phyloP scores from a whole-genome alignment of 2,329 filamentous ascomycete species.

The Pyrenophora tritici-repentis region DNA sequence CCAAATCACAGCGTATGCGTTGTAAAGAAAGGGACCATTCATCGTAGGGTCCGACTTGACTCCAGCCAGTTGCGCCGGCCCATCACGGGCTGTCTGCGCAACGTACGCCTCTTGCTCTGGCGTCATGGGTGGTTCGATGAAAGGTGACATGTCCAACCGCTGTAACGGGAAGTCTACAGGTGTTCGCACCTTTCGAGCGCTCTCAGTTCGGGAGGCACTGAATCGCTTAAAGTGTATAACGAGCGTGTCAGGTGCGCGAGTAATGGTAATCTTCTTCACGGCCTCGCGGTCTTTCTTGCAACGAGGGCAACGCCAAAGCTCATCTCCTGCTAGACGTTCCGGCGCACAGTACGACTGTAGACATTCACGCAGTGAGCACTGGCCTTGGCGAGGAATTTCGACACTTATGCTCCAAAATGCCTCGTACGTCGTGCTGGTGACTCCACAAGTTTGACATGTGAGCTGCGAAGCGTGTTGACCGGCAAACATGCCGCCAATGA shows the following conservation, averaged over 20 bases:
- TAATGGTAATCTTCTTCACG: slow-evolving; percentile 73
- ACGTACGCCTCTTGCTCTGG: slow-evolving; percentile 48
- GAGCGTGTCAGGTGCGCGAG: slow-evolving; percentile 77
- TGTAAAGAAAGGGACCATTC: slow-evolving; percentile 71
- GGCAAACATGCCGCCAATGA: slow-evolving; percentile 79
- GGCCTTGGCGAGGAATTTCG: slow-evolving; percentile 67
- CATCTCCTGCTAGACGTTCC: slow-evolving; percentile 70
- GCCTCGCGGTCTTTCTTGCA: slow-evolving; percentile 72
- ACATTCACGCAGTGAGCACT: slow-evolving; percentile 68
- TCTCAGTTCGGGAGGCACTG: slow-evolving; percentile 60
- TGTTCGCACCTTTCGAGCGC: slow-evolving; percentile 70
- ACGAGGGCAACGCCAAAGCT: slow-evolving; percentile 72
- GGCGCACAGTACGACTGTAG: slow-evolving; percentile 71
- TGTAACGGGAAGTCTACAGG: slow-evolving; percentile 78
- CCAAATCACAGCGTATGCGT: slow-evolving; percentile 82
- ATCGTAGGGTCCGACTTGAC: slow-evolving; percentile 50
- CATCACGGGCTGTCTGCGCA: slow-evolving; percentile 30
- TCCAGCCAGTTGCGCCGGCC: slow-evolving; percentile 32
- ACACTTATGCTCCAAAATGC: slow-evolving; percentile 74
- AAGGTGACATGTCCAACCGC: slow-evolving; percentile 66
- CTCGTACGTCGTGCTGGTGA: slow-evolving; percentile 69
- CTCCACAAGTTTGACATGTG: slow-evolving; percentile 64
- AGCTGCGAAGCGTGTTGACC: slow-evolving; percentile 69
- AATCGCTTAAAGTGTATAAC: slow-evolving; percentile 79
- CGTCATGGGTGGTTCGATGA: slow-evolving; percentile 58